Conservation (phyloP, 75 land plant species). For the Sequoia sempervirens region DNA sequence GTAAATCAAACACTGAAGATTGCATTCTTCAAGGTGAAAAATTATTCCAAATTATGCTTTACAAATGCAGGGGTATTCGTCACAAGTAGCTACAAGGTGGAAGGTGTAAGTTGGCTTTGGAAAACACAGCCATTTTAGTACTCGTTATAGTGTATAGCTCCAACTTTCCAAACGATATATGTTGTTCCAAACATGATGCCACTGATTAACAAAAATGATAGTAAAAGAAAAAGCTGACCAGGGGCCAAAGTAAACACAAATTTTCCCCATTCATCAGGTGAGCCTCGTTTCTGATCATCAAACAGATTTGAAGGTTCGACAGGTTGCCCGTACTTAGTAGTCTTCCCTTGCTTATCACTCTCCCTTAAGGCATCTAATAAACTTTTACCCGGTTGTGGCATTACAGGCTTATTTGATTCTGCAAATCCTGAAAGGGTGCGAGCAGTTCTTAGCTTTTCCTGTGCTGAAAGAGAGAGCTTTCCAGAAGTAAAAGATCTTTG, state of each 20-base stretch:
- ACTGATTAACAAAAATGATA: conserved; percentile 26
- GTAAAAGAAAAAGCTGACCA: conserved; percentile 15
- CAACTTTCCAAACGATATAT: conserved; percentile 36
- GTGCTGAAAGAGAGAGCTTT: conserved; percentile 19
- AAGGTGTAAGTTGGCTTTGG: neutral
- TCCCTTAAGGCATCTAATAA: conserved; percentile 34
- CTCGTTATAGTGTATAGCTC: conserved; percentile 37
- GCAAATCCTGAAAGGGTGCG: conserved; percentile 11
- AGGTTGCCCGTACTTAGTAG: conserved; percentile 38
- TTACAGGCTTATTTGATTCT: conserved; percentile 19
- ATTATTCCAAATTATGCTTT: neutral
- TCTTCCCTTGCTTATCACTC: conserved; percentile 33
- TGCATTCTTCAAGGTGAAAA: neutral
- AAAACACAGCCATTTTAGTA: conserved; percentile 4
- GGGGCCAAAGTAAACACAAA: conserved; percentile 23
- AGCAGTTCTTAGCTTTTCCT: conserved; percentile 26
- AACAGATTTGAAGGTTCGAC: conserved; percentile 30
- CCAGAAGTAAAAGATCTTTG: conserved; percentile 28
- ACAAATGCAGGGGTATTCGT: neutral
- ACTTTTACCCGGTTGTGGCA: conserved; percentile 5
- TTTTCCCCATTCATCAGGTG: conserved; percentile 20
- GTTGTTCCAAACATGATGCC: conserved; percentile 32
- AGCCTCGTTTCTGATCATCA: conserved; percentile 28
- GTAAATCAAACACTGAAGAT: neutral
- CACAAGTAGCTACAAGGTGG: neutral